Base-by-base conservation (phyloP, 2,329 filamentous ascomycete genomes). In the Bipolaris gigantea region DNA sequence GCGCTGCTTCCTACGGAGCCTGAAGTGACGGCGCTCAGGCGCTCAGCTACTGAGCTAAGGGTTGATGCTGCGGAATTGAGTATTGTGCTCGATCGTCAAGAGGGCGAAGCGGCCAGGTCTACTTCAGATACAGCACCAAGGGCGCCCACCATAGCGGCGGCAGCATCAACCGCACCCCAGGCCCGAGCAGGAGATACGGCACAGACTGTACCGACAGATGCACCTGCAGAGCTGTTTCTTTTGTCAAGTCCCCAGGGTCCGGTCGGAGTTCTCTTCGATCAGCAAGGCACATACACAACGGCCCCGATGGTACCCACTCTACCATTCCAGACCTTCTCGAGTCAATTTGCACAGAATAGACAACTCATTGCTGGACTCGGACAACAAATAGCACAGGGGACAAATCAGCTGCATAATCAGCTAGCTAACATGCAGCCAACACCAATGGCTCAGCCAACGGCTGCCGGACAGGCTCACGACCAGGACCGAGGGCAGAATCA, bases 171-270 rank as follows among this genome's bases (percentile, higher is more conserved):
- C 15, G 41, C 56, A 32, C 45, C 57, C 11, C 61, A 52, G 46
- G 41, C 46, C 44, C 53, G 50, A 15, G 33, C 39, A n/a, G 48
- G 54, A 18, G 45, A 35, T n/a, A 32, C 41, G 9, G 11, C 51
- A 3, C 60, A 48, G 8, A 42, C 60, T 30, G 45, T 65, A 5
- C 58, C 61, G 1, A 34, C 67, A 27, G 53, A 60, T 27, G 53
- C 61, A 7, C 65, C 64, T 7, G 54, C 61, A 23, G 67, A 74
- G 45, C 56, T 74, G 6, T 75, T 73, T 47, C 60, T 74, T 9
- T 63, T 75, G 0, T 73, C 71, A 23, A 71, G 70, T 50, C 71
- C 73, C 0, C 69, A 73, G 38, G 73, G 73, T 7, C 71, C 72
- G 0, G 69, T 73, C 15, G 71, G 70, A 11, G 54, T 75, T 30